Evolutionary conservation across 768 basidiomycete species (phyloP).

Genomic region (Naganishia vishniacii): DNA sequence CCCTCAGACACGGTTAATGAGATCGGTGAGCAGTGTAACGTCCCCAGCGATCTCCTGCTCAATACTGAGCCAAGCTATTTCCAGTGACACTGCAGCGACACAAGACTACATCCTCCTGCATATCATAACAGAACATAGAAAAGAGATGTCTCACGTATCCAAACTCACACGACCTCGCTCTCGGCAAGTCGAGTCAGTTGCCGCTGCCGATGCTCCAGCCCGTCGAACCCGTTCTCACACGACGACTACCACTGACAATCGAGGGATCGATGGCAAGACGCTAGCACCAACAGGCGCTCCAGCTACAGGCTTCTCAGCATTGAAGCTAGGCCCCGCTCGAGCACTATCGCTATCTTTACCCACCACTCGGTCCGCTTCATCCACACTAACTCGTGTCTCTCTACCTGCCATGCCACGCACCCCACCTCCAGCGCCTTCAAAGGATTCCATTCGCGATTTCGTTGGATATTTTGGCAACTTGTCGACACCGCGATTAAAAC

Average conservation of each 20-base stretch:
- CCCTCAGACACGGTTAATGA: no score
- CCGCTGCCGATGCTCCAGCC: constrained; percentile 7
- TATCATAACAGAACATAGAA: no score
- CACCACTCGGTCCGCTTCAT: neutral
- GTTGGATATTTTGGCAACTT: neutral
- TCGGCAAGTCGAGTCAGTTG: neutral
- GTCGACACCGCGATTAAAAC: neutral
- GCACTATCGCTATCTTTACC: neutral
- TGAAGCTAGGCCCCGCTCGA: neutral
- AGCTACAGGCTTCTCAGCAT: neutral
- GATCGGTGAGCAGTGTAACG: no score
- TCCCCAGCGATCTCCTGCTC: no score
- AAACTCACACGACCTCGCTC: neutral
- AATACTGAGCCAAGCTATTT: no score
- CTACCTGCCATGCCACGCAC: constrained; percentile 4
- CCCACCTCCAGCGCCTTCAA: constrained; percentile 6
- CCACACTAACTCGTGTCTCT: neutral
- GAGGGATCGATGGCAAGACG: neutral
- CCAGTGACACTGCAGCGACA: no score
- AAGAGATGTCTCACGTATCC: constrained; percentile 12
- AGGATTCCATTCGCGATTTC: constrained; percentile 15
- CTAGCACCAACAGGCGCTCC: neutral
- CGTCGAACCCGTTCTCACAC: constrained; percentile 8
- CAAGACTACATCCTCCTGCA: no score
- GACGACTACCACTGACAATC: neutral